These are phyloP conservation scores for Ceratopteris richardii DNA, from an alignment of 75 land plant genomes.

Conservation along the genomic window DNA sequence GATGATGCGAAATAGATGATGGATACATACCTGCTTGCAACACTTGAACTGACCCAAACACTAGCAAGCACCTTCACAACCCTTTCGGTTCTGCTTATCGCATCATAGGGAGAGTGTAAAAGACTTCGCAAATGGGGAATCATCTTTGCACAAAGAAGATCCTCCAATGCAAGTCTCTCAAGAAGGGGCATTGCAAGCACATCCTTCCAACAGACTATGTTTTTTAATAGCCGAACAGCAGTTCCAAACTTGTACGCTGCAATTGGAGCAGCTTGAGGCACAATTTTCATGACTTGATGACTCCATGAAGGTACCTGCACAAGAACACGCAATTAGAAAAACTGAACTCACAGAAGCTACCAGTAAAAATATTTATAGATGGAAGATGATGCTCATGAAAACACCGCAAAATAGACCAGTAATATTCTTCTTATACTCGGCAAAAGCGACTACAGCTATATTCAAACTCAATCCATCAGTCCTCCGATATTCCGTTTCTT, in stretches of 20 bases:
- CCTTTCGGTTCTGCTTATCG: conserved; percentile 71
- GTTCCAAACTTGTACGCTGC: conserved; percentile 77
- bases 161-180: conserved; percentile 77
- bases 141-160: conserved; percentile 57
- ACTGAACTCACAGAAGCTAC: too few species aligned
- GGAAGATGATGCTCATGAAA: too few species aligned
- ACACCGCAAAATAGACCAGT: too few species aligned
- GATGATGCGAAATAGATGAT: too few species aligned
- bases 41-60: conserved; percentile 67
- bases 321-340: neutral
- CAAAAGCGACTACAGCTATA: too few species aligned
- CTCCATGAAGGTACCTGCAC: conserved; percentile 75
- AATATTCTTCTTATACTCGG: too few species aligned
- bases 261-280: conserved; percentile 63
- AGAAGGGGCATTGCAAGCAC: conserved; percentile 54
- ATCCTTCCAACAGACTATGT: conserved; percentile 82
- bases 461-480: too few species aligned
- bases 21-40: conserved; percentile 42
- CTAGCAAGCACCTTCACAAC: conserved; percentile 65
- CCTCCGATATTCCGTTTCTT: too few species aligned
- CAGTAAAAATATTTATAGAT: too few species aligned
- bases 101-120: conserved; percentile 60
- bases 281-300: conserved; percentile 47
- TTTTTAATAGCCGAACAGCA: conserved; percentile 70
- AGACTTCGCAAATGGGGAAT: conserved; percentile 70